phyloP scores from a whole-genome alignment of 2,329 filamentous ascomycete genomes.

The Monosporascus sp. region DNA sequence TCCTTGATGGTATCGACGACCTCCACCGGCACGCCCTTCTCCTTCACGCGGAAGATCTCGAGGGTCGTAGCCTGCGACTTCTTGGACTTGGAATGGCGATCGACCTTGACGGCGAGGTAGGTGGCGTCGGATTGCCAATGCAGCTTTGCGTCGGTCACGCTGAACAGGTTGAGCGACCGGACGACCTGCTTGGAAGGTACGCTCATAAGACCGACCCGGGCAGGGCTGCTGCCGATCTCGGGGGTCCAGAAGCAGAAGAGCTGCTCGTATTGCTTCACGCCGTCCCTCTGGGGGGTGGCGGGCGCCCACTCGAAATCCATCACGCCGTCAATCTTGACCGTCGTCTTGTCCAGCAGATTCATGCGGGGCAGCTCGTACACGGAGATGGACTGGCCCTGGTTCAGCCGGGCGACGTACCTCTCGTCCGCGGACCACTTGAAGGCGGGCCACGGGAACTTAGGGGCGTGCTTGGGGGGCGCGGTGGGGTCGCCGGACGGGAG shows the following conservation, averaged over 20 bases:
- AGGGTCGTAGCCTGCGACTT: slow-evolving; percentile 96
- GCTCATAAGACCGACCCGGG: slow-evolving; percentile 94
- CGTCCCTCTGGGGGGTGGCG: slow-evolving; percentile 72
- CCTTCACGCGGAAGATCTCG: slow-evolving; percentile 94
- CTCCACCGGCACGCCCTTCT: slow-evolving; percentile 97
- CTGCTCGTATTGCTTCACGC: slow-evolving; percentile 89
- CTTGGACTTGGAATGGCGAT: slow-evolving; percentile 98
- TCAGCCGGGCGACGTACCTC: slow-evolving; percentile 92
- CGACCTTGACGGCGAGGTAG: slow-evolving; percentile 97
- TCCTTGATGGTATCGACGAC: slow-evolving; percentile 98
- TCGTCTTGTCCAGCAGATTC: slow-evolving; percentile 84
- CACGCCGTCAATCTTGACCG: slow-evolving; percentile 93
- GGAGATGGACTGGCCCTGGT: slow-evolving; percentile 81
- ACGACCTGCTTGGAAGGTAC: slow-evolving; percentile 92
- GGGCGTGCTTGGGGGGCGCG: slow-evolving; percentile 63
- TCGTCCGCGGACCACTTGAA: slow-evolving; percentile 99
- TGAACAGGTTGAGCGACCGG: slow-evolving; percentile 94
- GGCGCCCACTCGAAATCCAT: slow-evolving; percentile 99
- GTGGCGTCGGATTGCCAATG: slow-evolving; percentile 96
- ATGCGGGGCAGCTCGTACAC: slow-evolving; percentile 87
- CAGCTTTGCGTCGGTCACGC: slow-evolving; percentile 93
- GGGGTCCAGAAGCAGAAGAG: slow-evolving; percentile 98
- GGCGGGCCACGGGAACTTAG: slow-evolving; percentile 95
- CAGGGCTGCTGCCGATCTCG: slow-evolving; percentile 95
- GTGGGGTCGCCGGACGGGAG: slow-evolving; percentile 57